phyloP scores from a whole-genome alignment of 139 green algal genomes.

The Penium margaritaceum region DNA sequence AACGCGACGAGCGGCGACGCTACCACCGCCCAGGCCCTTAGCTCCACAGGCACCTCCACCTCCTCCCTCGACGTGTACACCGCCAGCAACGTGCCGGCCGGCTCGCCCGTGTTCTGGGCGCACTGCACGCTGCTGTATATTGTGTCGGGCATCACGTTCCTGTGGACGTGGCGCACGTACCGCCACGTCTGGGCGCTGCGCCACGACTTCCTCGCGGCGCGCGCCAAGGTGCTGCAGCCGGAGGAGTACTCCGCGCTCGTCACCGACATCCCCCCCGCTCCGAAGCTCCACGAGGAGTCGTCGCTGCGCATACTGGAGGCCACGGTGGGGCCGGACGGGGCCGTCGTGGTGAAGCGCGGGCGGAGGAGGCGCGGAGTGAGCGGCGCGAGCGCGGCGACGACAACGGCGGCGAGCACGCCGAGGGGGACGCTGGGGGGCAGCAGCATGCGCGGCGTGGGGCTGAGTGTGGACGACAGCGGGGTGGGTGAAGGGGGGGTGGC shows the following conservation, averaged over 20 bases:
- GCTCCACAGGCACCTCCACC: slow-evolving; percentile 3
- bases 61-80: slow-evolving; percentile 7
- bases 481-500: too few species aligned
- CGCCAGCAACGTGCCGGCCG: slow-evolving; percentile 7
- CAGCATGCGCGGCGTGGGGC: too few species aligned
- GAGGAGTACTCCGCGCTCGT: slow-evolving; percentile 38
- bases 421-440: too few species aligned
- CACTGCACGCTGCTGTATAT: slow-evolving; percentile 21
- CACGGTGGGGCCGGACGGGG: too few species aligned
- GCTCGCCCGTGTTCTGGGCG: slow-evolving; percentile 14
- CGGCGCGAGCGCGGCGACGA: too few species aligned
- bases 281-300: slow-evolving; percentile 4
- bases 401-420: too few species aligned
- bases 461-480: too few species aligned
- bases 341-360: too few species aligned
- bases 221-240: slow-evolving; percentile 11
- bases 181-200: slow-evolving; percentile 26
- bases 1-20: slow-evolving; percentile 1
- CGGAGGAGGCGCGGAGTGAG: too few species aligned
- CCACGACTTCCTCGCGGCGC: slow-evolving; percentile 22
- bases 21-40: not conserved
- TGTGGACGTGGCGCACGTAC: slow-evolving; percentile 21
- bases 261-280: slow-evolving; percentile 28
- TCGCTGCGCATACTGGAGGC: too few species aligned
- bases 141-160: slow-evolving; percentile 22